Percentiles rank a stretch among this genome's conserved stretches.
Evolutionary conservation across 108 stramenopile species (phyloP).

Genomic region (Cyclostephanos tholiformis): DNA sequence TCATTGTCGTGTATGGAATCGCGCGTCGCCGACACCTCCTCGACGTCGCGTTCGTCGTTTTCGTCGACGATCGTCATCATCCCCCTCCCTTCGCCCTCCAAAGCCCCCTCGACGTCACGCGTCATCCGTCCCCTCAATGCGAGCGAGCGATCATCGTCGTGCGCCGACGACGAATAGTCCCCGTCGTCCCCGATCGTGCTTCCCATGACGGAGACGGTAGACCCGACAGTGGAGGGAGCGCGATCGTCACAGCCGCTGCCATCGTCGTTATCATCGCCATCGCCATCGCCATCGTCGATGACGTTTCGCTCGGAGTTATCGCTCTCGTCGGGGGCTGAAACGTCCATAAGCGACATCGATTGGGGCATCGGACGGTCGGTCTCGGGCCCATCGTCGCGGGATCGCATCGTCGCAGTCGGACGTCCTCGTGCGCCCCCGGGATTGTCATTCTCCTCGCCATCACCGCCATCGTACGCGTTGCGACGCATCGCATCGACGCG

Average conservation of each 20-base stretch:
- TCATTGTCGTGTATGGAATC: conserved; percentile 1
- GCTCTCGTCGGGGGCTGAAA: not conserved
- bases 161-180: conserved; percentile 7
- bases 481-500: too few species aligned
- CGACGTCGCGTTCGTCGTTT: not conserved
- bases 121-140: conserved; percentile 30
- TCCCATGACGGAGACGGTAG: conserved; percentile 47
- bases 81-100: not conserved
- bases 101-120: conserved; percentile 30
- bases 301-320: not conserved
- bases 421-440: too few species aligned
- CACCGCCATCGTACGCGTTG: too few species aligned
- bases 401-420: not conserved
- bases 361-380: not conserved
- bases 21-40: not conserved
- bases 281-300: not conserved
- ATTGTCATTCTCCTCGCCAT: too few species aligned
- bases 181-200: conserved; percentile 22
- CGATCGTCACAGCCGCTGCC: conserved; percentile 15
- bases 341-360: not conserved
- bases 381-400: not conserved
- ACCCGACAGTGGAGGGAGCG: conserved; percentile 19
- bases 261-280: conserved; percentile 3
- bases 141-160: conserved; percentile 19
- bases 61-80: not conserved